phyloP scores from a whole-genome alignment of 306 rosid genomes.

The Carpinus fangiana region DNA sequence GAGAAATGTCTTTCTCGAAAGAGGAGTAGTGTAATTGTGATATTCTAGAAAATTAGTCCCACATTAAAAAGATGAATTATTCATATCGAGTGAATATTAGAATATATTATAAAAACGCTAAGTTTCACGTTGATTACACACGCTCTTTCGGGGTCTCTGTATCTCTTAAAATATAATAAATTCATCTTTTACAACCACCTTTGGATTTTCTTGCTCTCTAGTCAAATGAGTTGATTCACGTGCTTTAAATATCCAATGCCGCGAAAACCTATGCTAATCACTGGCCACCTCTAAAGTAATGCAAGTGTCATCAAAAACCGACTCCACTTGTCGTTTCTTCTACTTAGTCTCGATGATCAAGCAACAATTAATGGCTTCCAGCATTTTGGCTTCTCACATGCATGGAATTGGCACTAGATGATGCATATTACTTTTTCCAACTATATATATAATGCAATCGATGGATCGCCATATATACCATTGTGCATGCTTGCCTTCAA shows the following conservation, averaged over 20 bases:
- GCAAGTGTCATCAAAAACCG: constrained; percentile 20
- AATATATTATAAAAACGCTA: too few species aligned
- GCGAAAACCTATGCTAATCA: constrained; percentile 14
- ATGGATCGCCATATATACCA: too few species aligned
- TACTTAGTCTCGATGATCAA: constrained; percentile 20
- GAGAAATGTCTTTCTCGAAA: not conserved
- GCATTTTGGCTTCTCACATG: constrained; percentile 34
- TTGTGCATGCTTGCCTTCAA: not conserved
- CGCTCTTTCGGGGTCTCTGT: too few species aligned
- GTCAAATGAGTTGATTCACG: constrained; percentile 28
- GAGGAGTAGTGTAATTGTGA: too few species aligned
- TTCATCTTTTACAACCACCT: constrained; percentile 24
- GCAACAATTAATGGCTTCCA: constrained; percentile 25
- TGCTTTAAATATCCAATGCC: constrained; percentile 21
- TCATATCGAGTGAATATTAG: too few species aligned
- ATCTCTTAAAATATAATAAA: not conserved
- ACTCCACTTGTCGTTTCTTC: constrained; percentile 34
- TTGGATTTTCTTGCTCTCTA: constrained; percentile 52
- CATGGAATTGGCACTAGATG: constrained; percentile 6
- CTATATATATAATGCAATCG: too few species aligned
- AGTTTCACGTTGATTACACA: too few species aligned
- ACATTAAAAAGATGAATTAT: too few species aligned
- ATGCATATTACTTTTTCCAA: constrained; percentile 4
- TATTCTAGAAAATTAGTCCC: too few species aligned
- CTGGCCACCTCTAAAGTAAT: constrained; percentile 8